Conservation (phyloP, 2,329 filamentous ascomycete genomes). For the Diplodia sapinea region DNA sequence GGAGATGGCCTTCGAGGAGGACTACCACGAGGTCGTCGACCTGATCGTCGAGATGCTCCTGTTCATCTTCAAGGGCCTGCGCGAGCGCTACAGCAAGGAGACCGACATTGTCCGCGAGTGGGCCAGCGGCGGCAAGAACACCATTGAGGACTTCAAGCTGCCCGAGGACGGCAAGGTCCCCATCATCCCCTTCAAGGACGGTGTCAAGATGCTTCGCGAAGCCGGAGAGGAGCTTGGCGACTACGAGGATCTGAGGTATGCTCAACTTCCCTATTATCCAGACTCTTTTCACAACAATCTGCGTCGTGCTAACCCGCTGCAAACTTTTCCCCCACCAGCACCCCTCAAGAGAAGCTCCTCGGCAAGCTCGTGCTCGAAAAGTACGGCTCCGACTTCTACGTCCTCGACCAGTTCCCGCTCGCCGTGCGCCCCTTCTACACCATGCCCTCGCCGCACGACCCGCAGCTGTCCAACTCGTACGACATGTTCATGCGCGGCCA, state of each 20-base stretch:
- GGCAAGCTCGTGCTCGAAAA: constrained; percentile 85
- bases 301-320: not conserved
- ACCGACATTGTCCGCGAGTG: constrained; percentile 71
- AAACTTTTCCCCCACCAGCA: constrained; percentile 49
- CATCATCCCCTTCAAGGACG: constrained; percentile 78
- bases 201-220: constrained; percentile 75
- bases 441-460: constrained; percentile 64
- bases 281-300: too few species aligned
- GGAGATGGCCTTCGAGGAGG: constrained; percentile 84
- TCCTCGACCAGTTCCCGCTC: constrained; percentile 95
- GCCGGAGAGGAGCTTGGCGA: constrained; percentile 78
- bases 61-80: constrained; percentile 77
- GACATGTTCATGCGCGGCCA: constrained; percentile 75
- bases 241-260: constrained; percentile 73
- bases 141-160: constrained; percentile 77
- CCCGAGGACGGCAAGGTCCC: constrained; percentile 76
- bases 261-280: not conserved
- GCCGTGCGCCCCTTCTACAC: constrained; percentile 90
- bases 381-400: constrained; percentile 94
- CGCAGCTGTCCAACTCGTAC: constrained; percentile 65
- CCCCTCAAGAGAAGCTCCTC: constrained; percentile 85
- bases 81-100: constrained; percentile 70
- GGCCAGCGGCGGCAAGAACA: constrained; percentile 61
- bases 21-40: constrained; percentile 76
- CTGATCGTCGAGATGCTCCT: constrained; percentile 77